phyloP scores from a whole-genome alignment of 306 rosid genomes.

The Fragaria iinumae region DNA sequence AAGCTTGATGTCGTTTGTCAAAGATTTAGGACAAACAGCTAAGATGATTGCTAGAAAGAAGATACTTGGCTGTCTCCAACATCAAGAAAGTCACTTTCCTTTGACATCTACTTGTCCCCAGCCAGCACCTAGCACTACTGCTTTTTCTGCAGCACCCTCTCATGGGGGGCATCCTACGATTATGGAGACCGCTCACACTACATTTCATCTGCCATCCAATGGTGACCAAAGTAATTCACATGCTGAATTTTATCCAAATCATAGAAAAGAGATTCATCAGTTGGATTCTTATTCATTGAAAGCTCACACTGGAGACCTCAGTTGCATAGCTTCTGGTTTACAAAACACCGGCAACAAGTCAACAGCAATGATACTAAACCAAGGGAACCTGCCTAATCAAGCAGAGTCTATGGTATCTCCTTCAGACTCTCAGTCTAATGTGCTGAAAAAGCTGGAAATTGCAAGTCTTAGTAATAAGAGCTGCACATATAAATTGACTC shows the following conservation, averaged over 20 bases:
- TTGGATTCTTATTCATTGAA: slow-evolving; percentile 15
- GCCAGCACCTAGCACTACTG: slow-evolving; percentile 7
- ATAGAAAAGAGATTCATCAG: background rate
- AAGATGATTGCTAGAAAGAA: slow-evolving; percentile 45
- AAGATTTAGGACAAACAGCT: slow-evolving; percentile 54
- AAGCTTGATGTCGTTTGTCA: slow-evolving; percentile 54
- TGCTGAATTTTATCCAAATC: slow-evolving; percentile 12
- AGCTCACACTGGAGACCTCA: slow-evolving; percentile 18
- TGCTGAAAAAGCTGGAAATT: slow-evolving; percentile 6
- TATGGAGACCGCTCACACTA: background rate
- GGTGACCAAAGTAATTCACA: slow-evolving; percentile 19
- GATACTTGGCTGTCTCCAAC: slow-evolving; percentile 29
- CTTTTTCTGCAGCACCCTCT: slow-evolving; percentile 11
- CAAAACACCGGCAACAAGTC: slow-evolving; percentile 19
- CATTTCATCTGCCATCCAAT: slow-evolving; percentile 18
- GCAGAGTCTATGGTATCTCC: slow-evolving; percentile 5
- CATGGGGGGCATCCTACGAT: background rate
- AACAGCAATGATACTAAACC: slow-evolving; percentile 11
- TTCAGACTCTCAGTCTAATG: slow-evolving; percentile 15
- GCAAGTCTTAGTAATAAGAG: slow-evolving; percentile 23
- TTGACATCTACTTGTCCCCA: slow-evolving; percentile 19
- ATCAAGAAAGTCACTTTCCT: slow-evolving; percentile 24
- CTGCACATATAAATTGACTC: slow-evolving; percentile 15
- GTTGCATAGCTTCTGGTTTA: slow-evolving; percentile 15
- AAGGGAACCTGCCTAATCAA: slow-evolving; percentile 19